Percentiles rank a stretch among this genome's conserved stretches.
phyloP scores from a whole-genome alignment of 2,329 filamentous ascomycete species.

The Epichloe sylvatica region DNA sequence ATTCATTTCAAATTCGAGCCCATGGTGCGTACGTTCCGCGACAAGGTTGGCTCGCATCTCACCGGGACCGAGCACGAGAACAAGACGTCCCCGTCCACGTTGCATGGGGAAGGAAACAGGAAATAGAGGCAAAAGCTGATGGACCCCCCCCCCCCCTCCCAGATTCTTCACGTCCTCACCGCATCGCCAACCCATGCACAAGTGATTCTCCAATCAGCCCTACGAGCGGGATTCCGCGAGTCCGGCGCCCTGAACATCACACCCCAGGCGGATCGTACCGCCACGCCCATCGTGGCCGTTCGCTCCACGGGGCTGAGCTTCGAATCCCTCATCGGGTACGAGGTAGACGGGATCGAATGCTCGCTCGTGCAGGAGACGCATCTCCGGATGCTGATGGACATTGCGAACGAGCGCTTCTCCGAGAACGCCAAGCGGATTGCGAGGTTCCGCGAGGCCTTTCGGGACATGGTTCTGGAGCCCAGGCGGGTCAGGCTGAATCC shows the following conservation, averaged over 20 bases:
- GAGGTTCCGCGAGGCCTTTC: conserved; percentile 44
- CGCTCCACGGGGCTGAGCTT: conserved; percentile 71
- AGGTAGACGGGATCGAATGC: conserved; percentile 23
- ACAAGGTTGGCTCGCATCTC: background rate
- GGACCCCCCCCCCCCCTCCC: background rate
- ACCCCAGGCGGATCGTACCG: conserved; percentile 18
- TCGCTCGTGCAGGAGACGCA: conserved; percentile 52
- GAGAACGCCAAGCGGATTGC: conserved; percentile 55
- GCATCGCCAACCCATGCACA: conserved; percentile 65
- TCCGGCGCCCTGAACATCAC: conserved; percentile 64
- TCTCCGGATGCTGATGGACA: conserved; percentile 48
- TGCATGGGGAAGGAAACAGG: too few species aligned
- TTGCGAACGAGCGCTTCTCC: conserved; percentile 62
- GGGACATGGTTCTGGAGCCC: conserved; percentile 15
- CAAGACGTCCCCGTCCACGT: too few species aligned
- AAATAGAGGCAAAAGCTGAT: conserved; percentile 26
- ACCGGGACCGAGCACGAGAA: too few species aligned
- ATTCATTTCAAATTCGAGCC: conserved; percentile 90
- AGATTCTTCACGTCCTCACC: conserved; percentile 83
- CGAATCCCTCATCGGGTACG: conserved; percentile 62
- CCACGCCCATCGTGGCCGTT: conserved; percentile 65
- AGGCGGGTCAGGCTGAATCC: conserved; percentile 14
- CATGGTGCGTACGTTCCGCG: conserved; percentile 54
- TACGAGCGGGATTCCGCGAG: conserved; percentile 78
- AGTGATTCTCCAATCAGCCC: conserved; percentile 56